Evolutionary conservation across 2,329 filamentous ascomycete genomes (phyloP).

Genomic region (Cadophora luteo-olivacea): DNA sequence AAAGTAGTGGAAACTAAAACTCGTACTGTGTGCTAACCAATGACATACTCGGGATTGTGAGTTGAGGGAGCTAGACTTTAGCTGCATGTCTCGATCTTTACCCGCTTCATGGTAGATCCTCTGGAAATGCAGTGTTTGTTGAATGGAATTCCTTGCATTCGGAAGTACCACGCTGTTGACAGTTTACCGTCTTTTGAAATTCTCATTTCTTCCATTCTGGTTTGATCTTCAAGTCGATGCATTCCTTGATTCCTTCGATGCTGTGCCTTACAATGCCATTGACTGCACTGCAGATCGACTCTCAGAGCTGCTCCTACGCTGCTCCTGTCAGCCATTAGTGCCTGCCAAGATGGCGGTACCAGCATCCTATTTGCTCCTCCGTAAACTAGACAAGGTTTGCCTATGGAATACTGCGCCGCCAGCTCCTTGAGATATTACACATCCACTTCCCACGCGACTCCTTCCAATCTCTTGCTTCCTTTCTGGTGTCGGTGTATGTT

Average conservation of each 20-base stretch:
- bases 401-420: slow-evolving; percentile 5
- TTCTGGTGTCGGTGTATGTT: neutral
- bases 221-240: neutral
- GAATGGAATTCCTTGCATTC: neutral
- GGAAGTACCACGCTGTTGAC: neutral
- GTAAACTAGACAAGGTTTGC: neutral
- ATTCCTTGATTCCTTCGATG: neutral
- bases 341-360: slow-evolving; percentile 1
- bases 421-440: neutral
- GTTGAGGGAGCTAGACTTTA: neutral
- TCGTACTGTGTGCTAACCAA: neutral
- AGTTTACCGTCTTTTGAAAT: neutral
- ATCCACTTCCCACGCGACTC: neutral
- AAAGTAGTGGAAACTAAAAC: neutral
- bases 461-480: neutral
- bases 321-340: slow-evolving; percentile 1
- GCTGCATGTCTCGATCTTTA: neutral
- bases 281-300: neutral
- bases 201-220: neutral
- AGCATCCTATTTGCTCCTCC: slow-evolving; percentile 5
- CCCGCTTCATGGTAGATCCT: neutral
- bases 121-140: neutral
- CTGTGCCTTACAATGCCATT: neutral
- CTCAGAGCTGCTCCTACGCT: neutral
- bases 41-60: neutral